Conservation (phyloP, 768 basidiomycete species). For the Porphyrellus cyaneotinctus region DNA sequence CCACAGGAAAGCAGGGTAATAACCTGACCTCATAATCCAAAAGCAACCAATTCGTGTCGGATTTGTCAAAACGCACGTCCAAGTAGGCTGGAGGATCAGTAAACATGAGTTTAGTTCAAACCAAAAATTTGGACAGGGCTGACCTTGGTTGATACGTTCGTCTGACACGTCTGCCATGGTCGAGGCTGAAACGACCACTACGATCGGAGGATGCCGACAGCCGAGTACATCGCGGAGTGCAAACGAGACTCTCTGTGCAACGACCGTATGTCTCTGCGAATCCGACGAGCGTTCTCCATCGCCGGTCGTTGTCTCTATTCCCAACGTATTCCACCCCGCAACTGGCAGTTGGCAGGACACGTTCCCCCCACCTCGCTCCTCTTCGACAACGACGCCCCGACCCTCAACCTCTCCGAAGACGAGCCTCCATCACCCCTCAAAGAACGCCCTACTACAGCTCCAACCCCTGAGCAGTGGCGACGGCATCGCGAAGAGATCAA, state of each 20-base stretch:
- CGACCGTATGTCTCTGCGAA: constrained; percentile 15
- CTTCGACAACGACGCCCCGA: constrained; percentile 13
- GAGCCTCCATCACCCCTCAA: constrained; percentile 27
- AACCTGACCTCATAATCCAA: constrained; percentile 76
- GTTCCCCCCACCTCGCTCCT: constrained; percentile 31
- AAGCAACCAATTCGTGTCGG: constrained; percentile 85
- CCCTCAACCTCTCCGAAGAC: constrained; percentile 29
- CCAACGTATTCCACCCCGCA: constrained; percentile 19
- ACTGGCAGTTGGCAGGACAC: constrained; percentile 32
- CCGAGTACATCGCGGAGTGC: constrained; percentile 16
- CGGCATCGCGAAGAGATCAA: constrained; percentile 50
- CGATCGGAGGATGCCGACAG: constrained; percentile 23
- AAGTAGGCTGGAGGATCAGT: constrained; percentile 60
- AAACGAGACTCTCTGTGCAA: background rate
- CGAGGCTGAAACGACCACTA: background rate
- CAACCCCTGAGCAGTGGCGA: constrained; percentile 44
- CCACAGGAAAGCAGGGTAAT: background rate
- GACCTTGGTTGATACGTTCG: constrained; percentile 70
- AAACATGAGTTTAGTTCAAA: constrained; percentile 14
- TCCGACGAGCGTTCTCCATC: constrained; percentile 6
- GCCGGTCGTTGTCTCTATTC: constrained; percentile 27
- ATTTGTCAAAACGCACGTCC: constrained; percentile 81
- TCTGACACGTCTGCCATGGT: constrained; percentile 79
- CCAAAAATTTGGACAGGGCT: constrained; percentile 16
- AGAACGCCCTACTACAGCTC: constrained; percentile 13